Conservation (phyloP, 257 asterid species). For the Primulina huaijiensis region DNA sequence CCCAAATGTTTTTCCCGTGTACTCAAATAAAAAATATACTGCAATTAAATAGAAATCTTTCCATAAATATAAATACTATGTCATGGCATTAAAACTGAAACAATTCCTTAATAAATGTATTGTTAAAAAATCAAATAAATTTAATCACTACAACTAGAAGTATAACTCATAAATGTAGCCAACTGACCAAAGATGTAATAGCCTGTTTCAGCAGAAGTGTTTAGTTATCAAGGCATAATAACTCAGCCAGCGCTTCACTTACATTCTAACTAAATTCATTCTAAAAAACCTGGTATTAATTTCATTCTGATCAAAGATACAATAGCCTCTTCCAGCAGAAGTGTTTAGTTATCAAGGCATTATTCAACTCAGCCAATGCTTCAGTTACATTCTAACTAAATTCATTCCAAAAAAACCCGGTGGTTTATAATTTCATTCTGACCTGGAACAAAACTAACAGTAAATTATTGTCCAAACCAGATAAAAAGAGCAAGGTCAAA, state of each 20-base stretch:
- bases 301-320: background rate
- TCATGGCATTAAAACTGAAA: background rate
- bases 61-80: slow-evolving; percentile 10
- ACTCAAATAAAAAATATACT: background rate
- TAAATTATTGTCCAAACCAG: background rate
- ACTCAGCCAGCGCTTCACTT: background rate
- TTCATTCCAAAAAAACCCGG: slow-evolving; percentile 3
- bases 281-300: background rate
- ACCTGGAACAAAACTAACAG: slow-evolving; percentile 14
- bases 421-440: background rate
- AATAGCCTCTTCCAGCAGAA: background rate
- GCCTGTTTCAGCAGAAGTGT: background rate
- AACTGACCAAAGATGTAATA: background rate
- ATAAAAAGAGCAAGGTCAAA: background rate
- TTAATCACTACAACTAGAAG: background rate
- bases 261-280: slow-evolving; percentile 6
- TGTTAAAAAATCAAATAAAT: background rate
- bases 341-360: background rate
- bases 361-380: background rate
- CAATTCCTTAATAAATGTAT: no score
- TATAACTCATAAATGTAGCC: background rate
- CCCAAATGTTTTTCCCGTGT: background rate
- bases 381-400: background rate
- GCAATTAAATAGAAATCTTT: background rate
- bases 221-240: background rate